Evolutionary conservation across 495 filamentous ascomycete species (phyloP).

Genomic region (Hyaloscypha hepaticicola): DNA sequence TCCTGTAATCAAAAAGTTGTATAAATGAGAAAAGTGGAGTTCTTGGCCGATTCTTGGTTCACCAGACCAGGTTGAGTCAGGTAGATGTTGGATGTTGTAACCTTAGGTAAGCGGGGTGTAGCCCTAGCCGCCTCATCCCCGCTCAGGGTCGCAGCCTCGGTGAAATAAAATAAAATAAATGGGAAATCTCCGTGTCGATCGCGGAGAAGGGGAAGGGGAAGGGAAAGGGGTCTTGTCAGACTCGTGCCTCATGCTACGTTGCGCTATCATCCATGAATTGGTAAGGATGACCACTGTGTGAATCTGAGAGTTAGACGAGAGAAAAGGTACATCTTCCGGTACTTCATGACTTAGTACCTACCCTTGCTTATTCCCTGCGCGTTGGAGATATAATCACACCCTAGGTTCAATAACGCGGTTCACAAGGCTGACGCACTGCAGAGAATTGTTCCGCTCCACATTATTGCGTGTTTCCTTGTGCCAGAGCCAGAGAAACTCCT

Average conservation of each 20-base stretch:
- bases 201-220: not conserved
- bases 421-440: constrained; percentile 1
- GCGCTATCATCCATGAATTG: not conserved
- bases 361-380: not conserved
- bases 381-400: not conserved
- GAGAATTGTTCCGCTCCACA: not conserved
- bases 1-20: too few species aligned
- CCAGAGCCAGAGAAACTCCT: not conserved
- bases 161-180: not conserved
- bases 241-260: not conserved
- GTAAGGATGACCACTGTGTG: not conserved
- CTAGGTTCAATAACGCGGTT: not conserved
- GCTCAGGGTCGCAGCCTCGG: not conserved
- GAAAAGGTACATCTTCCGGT: not conserved
- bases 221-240: too few species aligned
- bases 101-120: too few species aligned
- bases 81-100: too few species aligned
- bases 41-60: too few species aligned
- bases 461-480: not conserved
- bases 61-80: too few species aligned
- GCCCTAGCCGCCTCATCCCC: not conserved
- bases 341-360: not conserved
- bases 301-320: too few species aligned
- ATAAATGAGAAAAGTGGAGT: too few species aligned
- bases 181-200: not conserved